Evolutionary conservation across 345 rosid genomes (phyloP).

Genomic region (Heritiera fomes): DNA sequence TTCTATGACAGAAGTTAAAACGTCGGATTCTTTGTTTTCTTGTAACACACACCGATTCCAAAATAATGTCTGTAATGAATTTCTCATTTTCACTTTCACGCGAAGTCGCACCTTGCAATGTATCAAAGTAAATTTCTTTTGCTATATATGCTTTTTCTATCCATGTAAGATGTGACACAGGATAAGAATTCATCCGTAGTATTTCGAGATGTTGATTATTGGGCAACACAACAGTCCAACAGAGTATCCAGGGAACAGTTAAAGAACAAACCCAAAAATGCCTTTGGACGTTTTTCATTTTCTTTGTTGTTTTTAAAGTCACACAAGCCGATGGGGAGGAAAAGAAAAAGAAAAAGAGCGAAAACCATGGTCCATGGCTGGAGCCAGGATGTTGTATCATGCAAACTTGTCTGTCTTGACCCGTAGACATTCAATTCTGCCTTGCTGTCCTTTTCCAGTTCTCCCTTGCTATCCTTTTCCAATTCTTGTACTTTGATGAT

Average conservation of each 20-base stretch:
- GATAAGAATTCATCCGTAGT: background rate
- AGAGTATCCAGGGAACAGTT: background rate
- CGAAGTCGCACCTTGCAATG: no score
- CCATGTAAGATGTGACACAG: background rate
- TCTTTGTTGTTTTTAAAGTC: background rate
- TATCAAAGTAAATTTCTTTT: no score
- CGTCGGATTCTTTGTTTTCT: no score
- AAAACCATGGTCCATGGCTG: background rate
- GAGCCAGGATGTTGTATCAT: background rate
- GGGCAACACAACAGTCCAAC: background rate
- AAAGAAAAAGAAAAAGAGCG: background rate
- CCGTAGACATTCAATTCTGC: background rate
- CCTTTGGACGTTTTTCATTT: background rate
- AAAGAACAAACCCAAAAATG: conserved; percentile 3
- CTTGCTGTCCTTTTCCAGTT: background rate
- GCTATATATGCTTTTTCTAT: no score
- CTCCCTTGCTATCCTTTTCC: conserved; percentile 5
- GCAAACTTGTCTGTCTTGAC: conserved; percentile 11
- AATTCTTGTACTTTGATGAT: conserved; percentile 11
- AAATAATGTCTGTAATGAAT: no score
- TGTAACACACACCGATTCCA: no score
- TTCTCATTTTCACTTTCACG: no score
- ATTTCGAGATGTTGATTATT: background rate
- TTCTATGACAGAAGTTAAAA: no score
- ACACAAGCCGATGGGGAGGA: background rate